Evolutionary conservation across 2,329 filamentous ascomycete genomes (phyloP), one percentile per base, ranked within the genome.

Genomic region (Juglanconis sp.): DNA sequence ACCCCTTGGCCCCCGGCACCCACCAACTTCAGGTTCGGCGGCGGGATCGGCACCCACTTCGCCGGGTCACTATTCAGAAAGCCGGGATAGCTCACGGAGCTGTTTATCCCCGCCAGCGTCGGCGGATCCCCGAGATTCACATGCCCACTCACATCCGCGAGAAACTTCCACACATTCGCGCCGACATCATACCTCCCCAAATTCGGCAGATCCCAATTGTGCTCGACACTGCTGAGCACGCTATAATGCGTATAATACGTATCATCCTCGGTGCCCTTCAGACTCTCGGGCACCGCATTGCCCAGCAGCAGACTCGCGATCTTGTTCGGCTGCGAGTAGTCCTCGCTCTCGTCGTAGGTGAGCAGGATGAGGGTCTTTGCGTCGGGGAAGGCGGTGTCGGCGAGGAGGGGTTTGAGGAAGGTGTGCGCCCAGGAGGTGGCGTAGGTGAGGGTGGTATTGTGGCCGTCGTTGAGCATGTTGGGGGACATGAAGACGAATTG

Each of bases 381-480:
- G 53, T 72, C 71, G 75, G 80, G 80, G 71, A 86, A 84, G 48
- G 79, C 74, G 13, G 72, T 69, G 65, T 83, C 76, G 30, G 72
- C 69, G 9, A 86, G 72, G 8, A 87, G 76, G 3, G 83, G 82
- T 60, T 79, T 74, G 32, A 86, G 72, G 69, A 86, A 85, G 55
- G 72, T 71, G 51, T 76, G 75, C 24, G 77, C 76, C 83, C 83
- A 86, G 3, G 73, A 69, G 1, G 80, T 78, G 3, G 82, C 80
- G 51, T 74, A 76, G n/a, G 76, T 77, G 9, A 86, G 76, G 3
- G 76, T 77, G 3, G 79, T 80, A 66, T 86, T 74, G 66, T 91
- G 88, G 13, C 86, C 88, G 67, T 89, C 85, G 63, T 85, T 83
- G 51, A 85, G 79, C 84, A 87, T 86, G 70, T 87, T 82, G 0